These are phyloP conservation scores for Ganoderma sinense DNA, from an alignment of 1,284 basidiomycete species.

Conservation along the genomic window DNA sequence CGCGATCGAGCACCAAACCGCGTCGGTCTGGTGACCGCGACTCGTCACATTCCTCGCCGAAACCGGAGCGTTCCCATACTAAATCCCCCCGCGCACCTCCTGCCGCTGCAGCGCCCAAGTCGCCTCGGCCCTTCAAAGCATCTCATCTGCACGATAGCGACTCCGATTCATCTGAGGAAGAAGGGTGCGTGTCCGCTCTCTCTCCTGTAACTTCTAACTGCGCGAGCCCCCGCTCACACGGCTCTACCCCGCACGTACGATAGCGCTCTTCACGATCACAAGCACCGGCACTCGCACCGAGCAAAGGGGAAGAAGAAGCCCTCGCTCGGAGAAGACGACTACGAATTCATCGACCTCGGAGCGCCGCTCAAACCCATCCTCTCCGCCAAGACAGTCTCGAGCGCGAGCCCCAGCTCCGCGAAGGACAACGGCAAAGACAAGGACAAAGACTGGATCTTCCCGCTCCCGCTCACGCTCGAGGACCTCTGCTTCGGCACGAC, in stretches of 20 bases:
- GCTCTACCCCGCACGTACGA: background rate
- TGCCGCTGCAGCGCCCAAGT: constrained; percentile 15
- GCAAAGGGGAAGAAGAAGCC: constrained; percentile 34
- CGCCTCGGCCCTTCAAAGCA: constrained; percentile 18
- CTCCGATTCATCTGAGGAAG: constrained; percentile 33
- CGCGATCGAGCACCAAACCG: constrained; percentile 15
- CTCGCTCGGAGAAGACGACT: constrained; percentile 38
- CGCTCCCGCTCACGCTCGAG: constrained; percentile 82
- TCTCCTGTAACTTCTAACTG: background rate
- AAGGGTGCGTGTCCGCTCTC: constrained; percentile 16
- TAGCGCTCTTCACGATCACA: constrained; percentile 21
- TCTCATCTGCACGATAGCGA: constrained; percentile 28
- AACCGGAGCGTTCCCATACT: constrained; percentile 20
- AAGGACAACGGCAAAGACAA: constrained; percentile 34
- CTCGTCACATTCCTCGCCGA: constrained; percentile 21
- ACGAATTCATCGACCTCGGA: constrained; percentile 42
- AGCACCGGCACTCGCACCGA: constrained; percentile 23
- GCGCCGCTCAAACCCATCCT: constrained; percentile 47
- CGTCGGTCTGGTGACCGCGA: constrained; percentile 21
- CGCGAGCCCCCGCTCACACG: constrained; percentile 14
- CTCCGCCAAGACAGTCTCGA: constrained; percentile 33
- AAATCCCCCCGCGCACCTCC: constrained; percentile 18
- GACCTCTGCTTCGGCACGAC: constrained; percentile 86
- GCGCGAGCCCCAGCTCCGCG: constrained; percentile 33
- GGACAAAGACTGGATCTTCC: constrained; percentile 59